Percentiles rank a stretch among this genome's conserved stretches.
phyloP scores from a whole-genome alignment of 306 rosid genomes.

The Arachis stenosperma region DNA sequence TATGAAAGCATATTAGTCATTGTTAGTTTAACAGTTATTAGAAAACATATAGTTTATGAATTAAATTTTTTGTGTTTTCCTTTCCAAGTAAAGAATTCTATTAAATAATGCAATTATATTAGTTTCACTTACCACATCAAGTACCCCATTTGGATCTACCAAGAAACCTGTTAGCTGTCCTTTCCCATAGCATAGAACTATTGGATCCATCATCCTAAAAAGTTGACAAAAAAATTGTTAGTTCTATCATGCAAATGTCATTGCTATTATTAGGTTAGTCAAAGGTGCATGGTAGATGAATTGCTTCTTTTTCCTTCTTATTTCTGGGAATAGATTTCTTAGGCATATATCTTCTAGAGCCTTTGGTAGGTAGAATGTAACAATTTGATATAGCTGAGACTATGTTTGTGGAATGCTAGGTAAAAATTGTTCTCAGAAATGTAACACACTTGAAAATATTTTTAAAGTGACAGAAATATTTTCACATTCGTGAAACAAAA shows the following conservation, averaged over 20 bases:
- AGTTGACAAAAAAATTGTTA: slow-evolving; percentile 12
- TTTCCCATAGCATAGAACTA: slow-evolving; percentile 90
- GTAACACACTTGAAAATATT: too few relatives aligned
- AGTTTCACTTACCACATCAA: slow-evolving; percentile 72
- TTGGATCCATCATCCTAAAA: slow-evolving; percentile 93
- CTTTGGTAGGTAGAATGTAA: too few relatives aligned
- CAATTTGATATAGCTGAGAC: too few relatives aligned
- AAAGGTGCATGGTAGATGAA: too few relatives aligned
- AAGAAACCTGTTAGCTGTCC: slow-evolving; percentile 90
- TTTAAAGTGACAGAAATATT: too few relatives aligned
- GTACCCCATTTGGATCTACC: slow-evolving; percentile 85
- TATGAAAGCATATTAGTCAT: slow-evolving; percentile 35
- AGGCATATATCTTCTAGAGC: too few relatives aligned
- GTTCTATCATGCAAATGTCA: slow-evolving; percentile 33
- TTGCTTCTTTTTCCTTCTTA: too few relatives aligned
- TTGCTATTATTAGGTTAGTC: slow-evolving; percentile 1
- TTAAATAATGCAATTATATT: neutral
- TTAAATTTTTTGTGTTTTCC: neutral
- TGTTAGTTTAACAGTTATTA: slow-evolving; percentile 5
- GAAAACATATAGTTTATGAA: slow-evolving; percentile 6
- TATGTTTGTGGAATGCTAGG: too few relatives aligned
- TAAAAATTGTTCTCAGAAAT: too few relatives aligned
- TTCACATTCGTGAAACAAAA: too few relatives aligned
- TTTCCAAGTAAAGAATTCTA: too few relatives aligned
- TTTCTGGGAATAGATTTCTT: too few relatives aligned